Conservation (phyloP, 1,284 basidiomycete genomes). For the Moniliella sp. region DNA sequence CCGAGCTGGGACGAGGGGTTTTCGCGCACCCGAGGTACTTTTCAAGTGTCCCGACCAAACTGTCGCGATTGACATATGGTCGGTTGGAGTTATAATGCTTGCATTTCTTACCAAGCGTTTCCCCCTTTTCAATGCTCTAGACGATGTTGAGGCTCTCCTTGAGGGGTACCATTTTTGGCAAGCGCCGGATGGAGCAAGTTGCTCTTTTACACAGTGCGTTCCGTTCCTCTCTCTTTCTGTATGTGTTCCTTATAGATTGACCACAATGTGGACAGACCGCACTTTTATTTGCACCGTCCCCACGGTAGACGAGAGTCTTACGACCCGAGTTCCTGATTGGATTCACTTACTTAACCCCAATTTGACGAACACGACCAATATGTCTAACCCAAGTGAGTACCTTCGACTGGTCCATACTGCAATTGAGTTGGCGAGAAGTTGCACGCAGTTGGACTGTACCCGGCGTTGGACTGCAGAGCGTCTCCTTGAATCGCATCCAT, state of each 20-base stretch:
- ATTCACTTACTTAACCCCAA: slow-evolving; percentile 20
- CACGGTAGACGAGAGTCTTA: background rate
- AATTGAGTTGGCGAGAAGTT: slow-evolving; percentile 18
- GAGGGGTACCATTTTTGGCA: slow-evolving; percentile 75
- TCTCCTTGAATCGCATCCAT: no score
- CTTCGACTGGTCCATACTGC: slow-evolving; percentile 14
- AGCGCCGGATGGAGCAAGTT: slow-evolving; percentile 57
- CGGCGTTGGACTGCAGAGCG: slow-evolving; percentile 21
- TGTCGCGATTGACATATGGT: slow-evolving; percentile 89
- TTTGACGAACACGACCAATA: slow-evolving; percentile 8
- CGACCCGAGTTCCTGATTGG: slow-evolving; percentile 13
- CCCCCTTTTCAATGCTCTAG: slow-evolving; percentile 80
- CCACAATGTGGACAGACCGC: no score
- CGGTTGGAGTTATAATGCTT: slow-evolving; percentile 70
- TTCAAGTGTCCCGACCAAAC: slow-evolving; percentile 84
- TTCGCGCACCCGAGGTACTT: slow-evolving; percentile 85
- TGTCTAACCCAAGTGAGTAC: slow-evolving; percentile 19
- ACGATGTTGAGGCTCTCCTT: slow-evolving; percentile 83
- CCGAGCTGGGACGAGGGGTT: slow-evolving; percentile 82
- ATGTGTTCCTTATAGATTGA: no score
- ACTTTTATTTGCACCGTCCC: background rate
- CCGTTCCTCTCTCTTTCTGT: no score
- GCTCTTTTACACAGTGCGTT: slow-evolving; percentile 77
- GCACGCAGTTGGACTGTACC: slow-evolving; percentile 24
- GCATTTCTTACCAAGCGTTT: slow-evolving; percentile 83